Evolutionary conservation across 331 rosid genomes (phyloP).

Genomic region (Acacia concinna): DNA sequence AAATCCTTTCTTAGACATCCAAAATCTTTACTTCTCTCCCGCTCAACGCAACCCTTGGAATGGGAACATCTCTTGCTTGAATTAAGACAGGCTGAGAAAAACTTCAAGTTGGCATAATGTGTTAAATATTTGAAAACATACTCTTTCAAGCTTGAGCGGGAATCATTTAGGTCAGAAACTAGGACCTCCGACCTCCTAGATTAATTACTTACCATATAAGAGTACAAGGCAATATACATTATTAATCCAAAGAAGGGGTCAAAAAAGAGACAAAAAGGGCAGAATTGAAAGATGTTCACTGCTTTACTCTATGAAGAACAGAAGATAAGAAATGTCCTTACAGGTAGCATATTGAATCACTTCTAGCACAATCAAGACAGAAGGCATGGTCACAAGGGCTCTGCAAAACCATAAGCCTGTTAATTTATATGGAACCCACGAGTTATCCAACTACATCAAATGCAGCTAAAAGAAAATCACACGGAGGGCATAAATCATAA

Average conservation of each 20-base stretch:
- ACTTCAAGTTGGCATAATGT: slow-evolving; percentile 7
- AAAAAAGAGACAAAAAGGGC: background rate
- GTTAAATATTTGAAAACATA: slow-evolving; percentile 4
- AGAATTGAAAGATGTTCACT: background rate
- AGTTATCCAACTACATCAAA: background rate
- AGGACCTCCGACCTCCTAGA: background rate
- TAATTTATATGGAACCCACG: background rate
- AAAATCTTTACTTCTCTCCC: background rate
- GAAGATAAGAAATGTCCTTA: slow-evolving; percentile 51
- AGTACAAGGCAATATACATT: slow-evolving; percentile 4
- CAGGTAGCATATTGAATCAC: slow-evolving; percentile 95
- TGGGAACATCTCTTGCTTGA: background rate
- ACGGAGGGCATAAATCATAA: background rate
- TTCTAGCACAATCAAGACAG: slow-evolving; percentile 96
- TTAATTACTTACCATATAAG: background rate
- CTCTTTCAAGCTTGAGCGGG: background rate
- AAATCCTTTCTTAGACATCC: background rate
- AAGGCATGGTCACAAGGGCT: slow-evolving; percentile 98
- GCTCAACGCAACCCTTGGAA: background rate
- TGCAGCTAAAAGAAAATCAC: background rate
- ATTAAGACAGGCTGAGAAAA: background rate
- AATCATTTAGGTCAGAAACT: background rate
- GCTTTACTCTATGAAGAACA: background rate
- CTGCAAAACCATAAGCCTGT: slow-evolving; percentile 60
- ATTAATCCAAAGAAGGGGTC: slow-evolving; percentile 2